Evolutionary conservation across 371 early-diverging fungal genomes (phyloP), one percentile per base, ranked within the genome.

Genomic region (Mucor circinelloides): DNA sequence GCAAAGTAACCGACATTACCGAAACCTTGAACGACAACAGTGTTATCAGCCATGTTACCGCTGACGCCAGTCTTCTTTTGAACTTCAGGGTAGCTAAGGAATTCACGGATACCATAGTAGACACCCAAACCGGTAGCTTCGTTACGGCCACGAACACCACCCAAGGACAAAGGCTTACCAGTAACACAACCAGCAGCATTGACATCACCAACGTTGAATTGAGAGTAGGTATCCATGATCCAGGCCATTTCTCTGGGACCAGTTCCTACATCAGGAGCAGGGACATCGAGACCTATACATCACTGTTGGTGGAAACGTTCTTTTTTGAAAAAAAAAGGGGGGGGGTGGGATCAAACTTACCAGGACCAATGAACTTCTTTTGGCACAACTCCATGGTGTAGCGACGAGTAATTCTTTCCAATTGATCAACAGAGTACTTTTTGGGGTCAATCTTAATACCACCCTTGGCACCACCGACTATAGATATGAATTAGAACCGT

Each of bases 1-100:
- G 94, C 91, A 85, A 91, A 92, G 84, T 91, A 93, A 50, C 95
- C 95, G 64, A 95, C 95, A 72, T 95, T 95, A 75, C 95, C 95
- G 64, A 95, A 95, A 58, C 95, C 95, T 82, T 95, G 95, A 63
- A 95, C 85, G 61, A 93, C 80, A 38, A 95, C 90, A 25, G 78
- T 79, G 56, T 77, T 77, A 65, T 84, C 94, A 32, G 86, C 79
- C 62, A 95, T 85, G 56, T 87, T 84, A 27, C 91, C 93, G 46
- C 74, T 81, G 46, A 94, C 77, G 15, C 91, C 91, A 17, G 90
- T 91, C 70, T 82, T 79, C 78, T 89, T 71, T 73, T 93, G 93
- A 54, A 95, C 89, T 72, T 94, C 94, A 30, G 90, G 89, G 78
- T 86, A 93, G 59, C 77, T 80, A 60, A 95, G 70, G 77, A 95